Base-by-base conservation (phyloP, 2,329 filamentous ascomycete genomes). In the Dothiorella sarmentorum region DNA sequence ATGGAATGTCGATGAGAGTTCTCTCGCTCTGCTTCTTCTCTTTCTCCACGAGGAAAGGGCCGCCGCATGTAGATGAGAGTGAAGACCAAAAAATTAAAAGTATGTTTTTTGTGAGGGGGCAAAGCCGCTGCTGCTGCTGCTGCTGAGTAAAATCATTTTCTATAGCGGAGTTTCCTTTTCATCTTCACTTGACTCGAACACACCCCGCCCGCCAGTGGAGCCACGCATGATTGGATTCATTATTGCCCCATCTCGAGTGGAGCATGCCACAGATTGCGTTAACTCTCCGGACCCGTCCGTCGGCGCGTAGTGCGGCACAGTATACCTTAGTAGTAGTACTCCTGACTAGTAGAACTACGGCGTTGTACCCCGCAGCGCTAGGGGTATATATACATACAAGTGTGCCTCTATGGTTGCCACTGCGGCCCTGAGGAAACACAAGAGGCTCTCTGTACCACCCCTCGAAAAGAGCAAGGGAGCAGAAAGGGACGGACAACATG, bases 51-150 rank as follows among this genome's bases (percentile, higher is more conserved):
- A n/a, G n/a, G n/a, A n/a, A 22, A 20, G 7, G 15, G 22, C 29
- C 24, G 22, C 17, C 22, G 29, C 17, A 35, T 29, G 49, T 53
- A 53, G 49, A 53, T 24, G 35, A 53, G 49, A 53, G n/a, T n/a
- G 49, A 40, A 38, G 22, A 38, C n/a, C 40, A 53, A 52, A 29
- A 22, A 33, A 15, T 17, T 9, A 53, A 40, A 53, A 53, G 49
- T 53, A 35, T 29, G 40, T 52, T 35, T 33, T 13, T 47, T 40
- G n/a, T 11, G 37, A 40, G 37, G 37, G 9, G 11, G 33, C 13
- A 31, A 31, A 7, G 6, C 29, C 29, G 29, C n/a, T n/a, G n/a
- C n/a, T n/a, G n/a, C n/a, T n/a, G n/a, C n/a, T n/a, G n/a, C n/a
- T n/a, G n/a, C n/a, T n/a, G n/a, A n/a, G n/a, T n/a, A n/a, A n/a